A percentile compares a stretch with the other conserved stretches of the same genome.
phyloP scores from a whole-genome alignment of 805 yeast species.

The Deakozyma indianensis region DNA sequence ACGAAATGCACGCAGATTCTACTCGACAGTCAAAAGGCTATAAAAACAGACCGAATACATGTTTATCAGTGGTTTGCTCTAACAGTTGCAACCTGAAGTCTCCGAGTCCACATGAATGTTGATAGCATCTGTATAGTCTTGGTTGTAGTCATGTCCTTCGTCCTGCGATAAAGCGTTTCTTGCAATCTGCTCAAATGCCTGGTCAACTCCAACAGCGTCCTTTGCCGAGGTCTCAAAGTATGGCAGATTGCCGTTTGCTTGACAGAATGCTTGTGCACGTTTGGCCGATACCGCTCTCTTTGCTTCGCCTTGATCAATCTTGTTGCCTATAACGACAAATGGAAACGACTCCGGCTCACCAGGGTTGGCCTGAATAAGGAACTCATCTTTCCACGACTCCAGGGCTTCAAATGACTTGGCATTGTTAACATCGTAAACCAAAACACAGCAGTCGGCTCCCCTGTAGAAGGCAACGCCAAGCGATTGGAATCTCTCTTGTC shows the following conservation, averaged over 20 bases:
- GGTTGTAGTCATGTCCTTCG: conserved; percentile 78
- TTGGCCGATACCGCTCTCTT: conserved; percentile 58
- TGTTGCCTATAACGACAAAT: conserved; percentile 87
- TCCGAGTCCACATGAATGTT: conserved; percentile 24
- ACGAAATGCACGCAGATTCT: no score
- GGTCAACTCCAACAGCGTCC: conserved; percentile 87
- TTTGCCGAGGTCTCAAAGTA: conserved; percentile 96
- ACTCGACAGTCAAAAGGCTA: no score
- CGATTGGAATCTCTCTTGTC: conserved; percentile 95
- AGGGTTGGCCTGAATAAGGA: conserved; percentile 83
- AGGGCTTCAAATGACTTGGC: conserved; percentile 83
- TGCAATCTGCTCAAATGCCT: conserved; percentile 92
- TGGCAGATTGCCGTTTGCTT: conserved; percentile 65
- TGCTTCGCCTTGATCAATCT: conserved; percentile 85
- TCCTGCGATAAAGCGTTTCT: conserved; percentile 93
- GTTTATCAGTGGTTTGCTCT: background rate
- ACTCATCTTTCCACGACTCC: conserved; percentile 90
- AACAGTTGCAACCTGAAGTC: background rate
- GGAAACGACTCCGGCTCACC: conserved; percentile 92
- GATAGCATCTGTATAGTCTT: conserved; percentile 92
- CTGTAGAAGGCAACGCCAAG: conserved; percentile 94
- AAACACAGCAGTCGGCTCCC: conserved; percentile 96
- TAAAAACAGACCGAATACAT: background rate
- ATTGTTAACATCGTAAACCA: conserved; percentile 92
- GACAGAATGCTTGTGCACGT: conserved; percentile 48